Evolutionary conservation across 2,329 filamentous ascomycete genomes (phyloP).

Genomic region (Plenodomus tracheiphilus): DNA sequence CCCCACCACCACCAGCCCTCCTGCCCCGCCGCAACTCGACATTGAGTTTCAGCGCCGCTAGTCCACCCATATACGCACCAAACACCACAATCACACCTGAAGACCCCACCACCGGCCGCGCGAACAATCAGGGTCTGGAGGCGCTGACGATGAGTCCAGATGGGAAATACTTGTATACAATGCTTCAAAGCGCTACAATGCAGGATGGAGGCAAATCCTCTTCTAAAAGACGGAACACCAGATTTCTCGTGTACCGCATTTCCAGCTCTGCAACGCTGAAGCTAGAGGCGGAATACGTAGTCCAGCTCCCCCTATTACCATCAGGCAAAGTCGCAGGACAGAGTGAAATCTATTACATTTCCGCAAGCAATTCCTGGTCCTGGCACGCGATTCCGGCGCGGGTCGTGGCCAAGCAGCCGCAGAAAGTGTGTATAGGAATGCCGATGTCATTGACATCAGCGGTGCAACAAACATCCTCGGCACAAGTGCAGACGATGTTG

Average conservation of each 20-base stretch:
- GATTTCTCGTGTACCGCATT: conserved; percentile 68
- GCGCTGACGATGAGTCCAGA: conserved; percentile 66
- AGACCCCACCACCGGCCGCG: conserved; percentile 63
- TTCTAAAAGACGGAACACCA: conserved; percentile 59
- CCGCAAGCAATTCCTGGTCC: conserved; percentile 66
- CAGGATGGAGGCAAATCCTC: conserved; percentile 58
- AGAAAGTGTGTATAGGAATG: conserved; percentile 66
- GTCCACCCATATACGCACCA: conserved; percentile 63
- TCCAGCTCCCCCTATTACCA: conserved; percentile 64
- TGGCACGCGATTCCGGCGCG: conserved; percentile 64
- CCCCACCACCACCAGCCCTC: conserved; percentile 66
- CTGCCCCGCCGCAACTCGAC: conserved; percentile 66
- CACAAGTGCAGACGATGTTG: conserved; percentile 36
- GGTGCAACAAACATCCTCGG: conserved; percentile 64
- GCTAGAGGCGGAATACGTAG: conserved; percentile 66
- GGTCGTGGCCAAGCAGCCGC: conserved; percentile 61
- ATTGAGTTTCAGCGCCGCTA: conserved; percentile 65
- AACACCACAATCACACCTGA: conserved; percentile 55
- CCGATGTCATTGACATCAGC: conserved; percentile 69
- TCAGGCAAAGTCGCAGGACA: conserved; percentile 64
- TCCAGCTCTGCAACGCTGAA: conserved; percentile 48
- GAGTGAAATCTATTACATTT: conserved; percentile 69
- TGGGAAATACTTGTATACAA: conserved; percentile 64
- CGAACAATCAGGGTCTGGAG: conserved; percentile 78
- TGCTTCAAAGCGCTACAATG: conserved; percentile 66